Conservation (phyloP, 2,329 filamentous ascomycete genomes). For the Pseudopithomyces chartarum region DNA sequence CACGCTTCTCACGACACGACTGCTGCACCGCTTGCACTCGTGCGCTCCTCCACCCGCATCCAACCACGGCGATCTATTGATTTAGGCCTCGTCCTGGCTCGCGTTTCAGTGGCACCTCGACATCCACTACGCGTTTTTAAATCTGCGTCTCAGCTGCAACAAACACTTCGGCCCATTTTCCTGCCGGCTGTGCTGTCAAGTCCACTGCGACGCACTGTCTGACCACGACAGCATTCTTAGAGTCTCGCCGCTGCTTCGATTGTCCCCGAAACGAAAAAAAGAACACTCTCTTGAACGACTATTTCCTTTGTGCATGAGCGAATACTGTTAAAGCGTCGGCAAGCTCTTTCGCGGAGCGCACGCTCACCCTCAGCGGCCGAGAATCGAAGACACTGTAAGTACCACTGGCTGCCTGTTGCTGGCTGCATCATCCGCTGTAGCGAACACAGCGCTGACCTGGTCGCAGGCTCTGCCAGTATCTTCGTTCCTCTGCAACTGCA, state of each 20-base stretch:
- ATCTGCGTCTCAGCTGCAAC: slow-evolving; percentile 19
- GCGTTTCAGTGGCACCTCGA: slow-evolving; percentile 23
- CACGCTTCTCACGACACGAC: slow-evolving; percentile 10
- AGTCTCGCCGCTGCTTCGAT: slow-evolving; percentile 26
- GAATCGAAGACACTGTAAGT: slow-evolving; percentile 48
- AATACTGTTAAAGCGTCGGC: slow-evolving; percentile 37
- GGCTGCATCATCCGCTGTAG: not conserved
- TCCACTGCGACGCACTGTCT: slow-evolving; percentile 22
- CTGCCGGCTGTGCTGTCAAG: slow-evolving; percentile 15
- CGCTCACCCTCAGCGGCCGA: slow-evolving; percentile 40
- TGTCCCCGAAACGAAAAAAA: slow-evolving; percentile 22
- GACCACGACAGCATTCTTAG: slow-evolving; percentile 30
- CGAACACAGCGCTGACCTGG: slow-evolving; percentile 19
- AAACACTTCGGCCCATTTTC: slow-evolving; percentile 11
- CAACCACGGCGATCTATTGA: slow-evolving; percentile 46
- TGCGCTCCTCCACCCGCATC: slow-evolving; percentile 18
- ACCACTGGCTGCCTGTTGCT: not conserved
- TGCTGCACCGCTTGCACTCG: slow-evolving; percentile 17
- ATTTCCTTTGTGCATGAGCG: slow-evolving; percentile 44
- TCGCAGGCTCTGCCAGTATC: slow-evolving; percentile 51
- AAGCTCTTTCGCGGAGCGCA: slow-evolving; percentile 40
- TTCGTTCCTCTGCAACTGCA: slow-evolving; percentile 42
- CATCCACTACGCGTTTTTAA: slow-evolving; percentile 20
- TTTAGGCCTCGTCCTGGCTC: slow-evolving; percentile 44
- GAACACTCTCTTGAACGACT: slow-evolving; percentile 22